phyloP scores from a whole-genome alignment of 2,329 filamentous ascomycete genomes.

The Acarospora socialis region DNA sequence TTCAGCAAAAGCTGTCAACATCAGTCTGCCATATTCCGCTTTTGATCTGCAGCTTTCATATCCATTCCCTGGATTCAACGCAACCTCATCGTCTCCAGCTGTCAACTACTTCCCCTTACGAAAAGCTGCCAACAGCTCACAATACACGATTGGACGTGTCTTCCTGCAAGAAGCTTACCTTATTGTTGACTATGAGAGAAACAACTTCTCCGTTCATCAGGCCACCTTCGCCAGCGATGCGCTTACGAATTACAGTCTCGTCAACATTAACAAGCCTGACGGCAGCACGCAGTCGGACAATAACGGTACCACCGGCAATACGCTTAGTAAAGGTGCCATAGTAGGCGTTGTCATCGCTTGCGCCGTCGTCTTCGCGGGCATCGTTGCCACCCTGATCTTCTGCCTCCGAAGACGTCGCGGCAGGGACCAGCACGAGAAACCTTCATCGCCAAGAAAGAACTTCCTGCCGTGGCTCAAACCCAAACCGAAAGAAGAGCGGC shows the following conservation, averaged over 20 bases:
- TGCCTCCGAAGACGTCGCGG: not conserved
- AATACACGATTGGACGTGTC: constrained; percentile 25
- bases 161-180: constrained; percentile 30
- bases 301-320: constrained; percentile 2
- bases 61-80: constrained; percentile 20
- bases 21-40: constrained; percentile 26
- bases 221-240: constrained; percentile 13
- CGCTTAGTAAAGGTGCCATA: constrained; percentile 3
- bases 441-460: too few relatives aligned
- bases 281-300: too few relatives aligned
- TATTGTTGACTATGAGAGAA: constrained; percentile 24
- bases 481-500: too few relatives aligned
- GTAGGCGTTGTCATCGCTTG: constrained; percentile 3
- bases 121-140: constrained; percentile 20
- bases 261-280: constrained; percentile 11
- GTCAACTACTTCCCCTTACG: constrained; percentile 27
- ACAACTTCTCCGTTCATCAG: constrained; percentile 23
- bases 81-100: constrained; percentile 8
- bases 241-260: constrained; percentile 8
- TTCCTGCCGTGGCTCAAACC: too few relatives aligned
- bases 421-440: too few relatives aligned
- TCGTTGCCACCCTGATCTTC: constrained; percentile 1
- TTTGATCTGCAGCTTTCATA: constrained; percentile 25
- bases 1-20: constrained; percentile 18
- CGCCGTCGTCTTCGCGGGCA: not conserved